Evolutionary conservation across 2,329 filamentous ascomycete genomes (phyloP).

Genomic region (Anisogramma anomala): DNA sequence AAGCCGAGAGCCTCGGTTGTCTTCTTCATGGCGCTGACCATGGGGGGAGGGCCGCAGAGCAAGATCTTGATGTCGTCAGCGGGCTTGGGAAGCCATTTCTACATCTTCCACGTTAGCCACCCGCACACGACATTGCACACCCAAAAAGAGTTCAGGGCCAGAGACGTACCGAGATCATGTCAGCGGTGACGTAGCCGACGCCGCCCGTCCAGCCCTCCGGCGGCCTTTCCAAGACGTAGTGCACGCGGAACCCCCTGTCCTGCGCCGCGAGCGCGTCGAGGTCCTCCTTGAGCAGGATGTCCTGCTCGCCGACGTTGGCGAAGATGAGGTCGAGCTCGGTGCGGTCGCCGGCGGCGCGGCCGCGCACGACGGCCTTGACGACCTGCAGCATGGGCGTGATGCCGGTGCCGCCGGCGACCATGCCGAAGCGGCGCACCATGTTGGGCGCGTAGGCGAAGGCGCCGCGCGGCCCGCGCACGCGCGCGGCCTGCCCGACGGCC

Average conservation of each 20-base stretch:
- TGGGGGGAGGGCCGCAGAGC: constrained; percentile 89
- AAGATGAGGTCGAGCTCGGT: constrained; percentile 94
- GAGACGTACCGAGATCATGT: constrained; percentile 66
- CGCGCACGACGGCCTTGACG: constrained; percentile 77
- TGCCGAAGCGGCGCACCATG: constrained; percentile 92
- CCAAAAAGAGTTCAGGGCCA: not conserved
- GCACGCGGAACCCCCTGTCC: constrained; percentile 71
- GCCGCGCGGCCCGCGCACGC: constrained; percentile 87
- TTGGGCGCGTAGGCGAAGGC: constrained; percentile 96
- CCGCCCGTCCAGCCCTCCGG: constrained; percentile 85
- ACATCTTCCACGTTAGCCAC: constrained; percentile 1
- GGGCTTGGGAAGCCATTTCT: constrained; percentile 72
- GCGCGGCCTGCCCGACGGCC: constrained; percentile 74
- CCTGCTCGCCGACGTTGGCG: constrained; percentile 85
- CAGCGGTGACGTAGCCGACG: constrained; percentile 85
- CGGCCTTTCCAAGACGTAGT: constrained; percentile 96
- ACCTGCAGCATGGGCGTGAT: constrained; percentile 99
- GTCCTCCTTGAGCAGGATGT: constrained; percentile 89
- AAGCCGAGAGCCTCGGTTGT: constrained; percentile 78
- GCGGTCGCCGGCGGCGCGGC: constrained; percentile 64
- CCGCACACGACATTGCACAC: not conserved
- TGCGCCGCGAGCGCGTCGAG: constrained; percentile 67
- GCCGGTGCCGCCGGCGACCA: constrained; percentile 95
- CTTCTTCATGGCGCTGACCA: constrained; percentile 97
- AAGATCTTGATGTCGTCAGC: constrained; percentile 85